These are phyloP conservation scores for Hansenula sp. DNA, from an alignment of 1,139 yeast species.

Conservation along the genomic window DNA sequence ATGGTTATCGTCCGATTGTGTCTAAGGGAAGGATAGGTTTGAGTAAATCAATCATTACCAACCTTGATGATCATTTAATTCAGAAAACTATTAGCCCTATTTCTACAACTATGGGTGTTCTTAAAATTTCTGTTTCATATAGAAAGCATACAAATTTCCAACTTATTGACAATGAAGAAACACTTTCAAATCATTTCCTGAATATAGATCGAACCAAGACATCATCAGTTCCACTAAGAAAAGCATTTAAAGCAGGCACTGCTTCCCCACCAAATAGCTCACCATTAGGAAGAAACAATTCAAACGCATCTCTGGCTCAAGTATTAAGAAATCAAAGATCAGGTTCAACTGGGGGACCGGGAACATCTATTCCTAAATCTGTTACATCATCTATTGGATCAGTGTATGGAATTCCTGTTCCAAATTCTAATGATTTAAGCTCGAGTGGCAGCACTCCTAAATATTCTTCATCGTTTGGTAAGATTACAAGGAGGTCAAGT, in stretches of 20 bases:
- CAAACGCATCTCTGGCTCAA: slow-evolving; percentile 33
- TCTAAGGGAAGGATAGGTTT: slow-evolving; percentile 85
- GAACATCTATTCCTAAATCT: slow-evolving; percentile 25
- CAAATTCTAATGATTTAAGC: slow-evolving; percentile 21
- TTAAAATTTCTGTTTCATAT: slow-evolving; percentile 74
- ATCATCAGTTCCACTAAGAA: slow-evolving; percentile 10
- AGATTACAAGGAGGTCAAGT: slow-evolving; percentile 33
- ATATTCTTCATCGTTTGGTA: slow-evolving; percentile 35
- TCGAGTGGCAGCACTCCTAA: slow-evolving; percentile 33
- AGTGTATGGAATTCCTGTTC: slow-evolving; percentile 8
- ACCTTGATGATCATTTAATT: slow-evolving; percentile 42
- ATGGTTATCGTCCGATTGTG: slow-evolving; percentile 73
- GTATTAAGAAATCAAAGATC: slow-evolving; percentile 27
- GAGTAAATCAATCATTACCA: slow-evolving; percentile 56
- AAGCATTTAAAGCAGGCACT: slow-evolving; percentile 18
- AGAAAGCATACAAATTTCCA: slow-evolving; percentile 67
- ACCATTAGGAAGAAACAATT: slow-evolving; percentile 29
- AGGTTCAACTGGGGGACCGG: slow-evolving; percentile 20
- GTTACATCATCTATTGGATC: slow-evolving; percentile 26
- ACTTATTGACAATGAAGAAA: slow-evolving; percentile 62
- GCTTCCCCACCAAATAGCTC: slow-evolving; percentile 14
- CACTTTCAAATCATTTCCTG: slow-evolving; percentile 55
- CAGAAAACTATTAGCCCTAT: slow-evolving; percentile 66
- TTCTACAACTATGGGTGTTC: slow-evolving; percentile 67
- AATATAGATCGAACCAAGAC: slow-evolving; percentile 33